Evolutionary conservation across 371 early-diverging fungal species (phyloP).

Genomic region (Mucor indicus): DNA sequence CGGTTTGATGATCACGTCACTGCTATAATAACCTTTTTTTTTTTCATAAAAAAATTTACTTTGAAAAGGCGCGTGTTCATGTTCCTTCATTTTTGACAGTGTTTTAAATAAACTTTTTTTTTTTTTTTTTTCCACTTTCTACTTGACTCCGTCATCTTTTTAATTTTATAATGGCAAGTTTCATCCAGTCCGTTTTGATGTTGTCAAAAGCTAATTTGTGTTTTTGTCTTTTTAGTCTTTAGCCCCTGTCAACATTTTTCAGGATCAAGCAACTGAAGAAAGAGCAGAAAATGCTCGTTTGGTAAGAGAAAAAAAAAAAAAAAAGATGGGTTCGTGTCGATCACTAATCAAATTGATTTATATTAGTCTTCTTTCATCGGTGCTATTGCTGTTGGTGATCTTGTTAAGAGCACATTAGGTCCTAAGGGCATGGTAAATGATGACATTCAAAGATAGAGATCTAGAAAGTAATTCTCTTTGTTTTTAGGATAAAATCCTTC

Average conservation of each 20-base stretch:
- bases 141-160: conserved; percentile 1
- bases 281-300: conserved; percentile 97
- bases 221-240: conserved; percentile 54
- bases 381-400: conserved; percentile 96
- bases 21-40: too few species aligned
- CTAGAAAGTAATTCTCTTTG: not conserved
- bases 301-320: conserved; percentile 53
- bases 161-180: not conserved
- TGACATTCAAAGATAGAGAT: not conserved
- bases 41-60: too few species aligned
- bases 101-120: not conserved
- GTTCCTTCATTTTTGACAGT: conserved; percentile 14
- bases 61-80: too few species aligned
- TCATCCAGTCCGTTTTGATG: not conserved
- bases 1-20: too few species aligned
- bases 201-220: too few species aligned
- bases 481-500: conserved; percentile 92
- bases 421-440: conserved; percentile 80
- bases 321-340: not conserved
- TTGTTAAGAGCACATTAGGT: conserved; percentile 91
- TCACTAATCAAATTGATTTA: not conserved
- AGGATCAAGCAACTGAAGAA: conserved; percentile 93
- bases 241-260: conserved; percentile 83
- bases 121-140: not conserved
- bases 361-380: conserved; percentile 83